These are phyloP conservation scores for Trichocomaceae sp. DNA, from an alignment of 2,329 filamentous ascomycete species.

Conservation along the genomic window DNA sequence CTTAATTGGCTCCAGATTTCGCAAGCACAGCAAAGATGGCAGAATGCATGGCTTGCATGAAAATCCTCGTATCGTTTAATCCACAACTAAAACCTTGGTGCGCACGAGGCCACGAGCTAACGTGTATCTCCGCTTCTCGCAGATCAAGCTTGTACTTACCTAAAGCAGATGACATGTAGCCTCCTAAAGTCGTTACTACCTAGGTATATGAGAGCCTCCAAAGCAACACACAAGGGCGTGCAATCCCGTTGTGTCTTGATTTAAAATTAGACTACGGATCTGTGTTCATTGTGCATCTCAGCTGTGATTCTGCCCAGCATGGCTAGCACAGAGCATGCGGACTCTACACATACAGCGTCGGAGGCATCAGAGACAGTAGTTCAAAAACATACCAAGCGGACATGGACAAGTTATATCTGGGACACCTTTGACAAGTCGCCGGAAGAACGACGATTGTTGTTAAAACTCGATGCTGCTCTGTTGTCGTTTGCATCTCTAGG, in stretches of 20 bases:
- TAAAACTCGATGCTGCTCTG: slow-evolving; percentile 45
- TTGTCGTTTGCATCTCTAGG: slow-evolving; percentile 43
- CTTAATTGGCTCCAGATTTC: slow-evolving; percentile 1
- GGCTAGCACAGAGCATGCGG: neutral
- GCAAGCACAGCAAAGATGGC: neutral
- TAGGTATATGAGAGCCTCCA: too few relatives aligned
- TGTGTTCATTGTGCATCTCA: neutral
- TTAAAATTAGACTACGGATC: too few relatives aligned
- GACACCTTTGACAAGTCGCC: slow-evolving; percentile 48
- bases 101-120: too few relatives aligned
- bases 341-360: slow-evolving; percentile 10
- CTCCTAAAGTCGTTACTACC: too few relatives aligned
- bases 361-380: slow-evolving; percentile 13
- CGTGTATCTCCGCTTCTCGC: too few relatives aligned
- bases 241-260: too few relatives aligned
- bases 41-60: slow-evolving; percentile 17
- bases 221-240: too few relatives aligned
- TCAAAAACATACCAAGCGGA: slow-evolving; percentile 28
- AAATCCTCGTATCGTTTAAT: neutral
- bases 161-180: too few relatives aligned
- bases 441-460: slow-evolving; percentile 44
- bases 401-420: slow-evolving; percentile 48
- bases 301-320: neutral
- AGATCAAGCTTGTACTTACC: too few relatives aligned
- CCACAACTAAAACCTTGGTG: too few relatives aligned